A percentile compares a stretch with the other conserved stretches of the same genome.
Conservation (phyloP, 2,329 filamentous ascomycete genomes). For the Microsporum audouinii region DNA sequence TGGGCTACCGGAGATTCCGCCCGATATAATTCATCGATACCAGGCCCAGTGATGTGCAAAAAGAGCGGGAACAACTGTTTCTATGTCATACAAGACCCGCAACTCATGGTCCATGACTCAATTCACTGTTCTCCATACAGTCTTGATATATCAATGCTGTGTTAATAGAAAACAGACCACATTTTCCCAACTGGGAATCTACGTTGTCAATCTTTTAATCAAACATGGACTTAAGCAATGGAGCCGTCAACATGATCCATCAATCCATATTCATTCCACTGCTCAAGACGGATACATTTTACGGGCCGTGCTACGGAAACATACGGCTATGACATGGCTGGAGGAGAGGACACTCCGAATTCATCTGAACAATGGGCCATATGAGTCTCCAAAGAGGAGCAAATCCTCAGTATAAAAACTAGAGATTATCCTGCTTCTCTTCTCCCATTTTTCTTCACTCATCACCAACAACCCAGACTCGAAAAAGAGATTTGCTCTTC, state of each 20-base stretch:
- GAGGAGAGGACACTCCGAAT: neutral
- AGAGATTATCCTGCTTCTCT: neutral
- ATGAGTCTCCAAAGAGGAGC: neutral
- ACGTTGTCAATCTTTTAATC: neutral
- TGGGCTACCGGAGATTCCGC: neutral
- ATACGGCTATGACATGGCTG: neutral
- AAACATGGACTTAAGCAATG: neutral
- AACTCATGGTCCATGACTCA: neutral
- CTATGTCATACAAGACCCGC: neutral
- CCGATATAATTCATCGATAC: neutral
- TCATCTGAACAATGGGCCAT: neutral
- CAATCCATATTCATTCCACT: neutral
- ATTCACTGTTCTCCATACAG: neutral
- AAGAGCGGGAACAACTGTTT: neutral
- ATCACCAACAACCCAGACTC: neutral
- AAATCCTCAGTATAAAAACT: neutral
- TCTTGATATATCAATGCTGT: neutral
- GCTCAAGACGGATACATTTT: neutral
- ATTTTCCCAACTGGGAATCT: neutral
- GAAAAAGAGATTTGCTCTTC: neutral
- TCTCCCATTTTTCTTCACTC: neutral
- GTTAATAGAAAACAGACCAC: neutral
- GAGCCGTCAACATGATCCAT: neutral
- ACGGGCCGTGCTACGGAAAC: neutral
- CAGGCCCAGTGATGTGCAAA: neutral